Base-by-base conservation (phyloP, 345 rosid species). In the Kandelia obovata region DNA sequence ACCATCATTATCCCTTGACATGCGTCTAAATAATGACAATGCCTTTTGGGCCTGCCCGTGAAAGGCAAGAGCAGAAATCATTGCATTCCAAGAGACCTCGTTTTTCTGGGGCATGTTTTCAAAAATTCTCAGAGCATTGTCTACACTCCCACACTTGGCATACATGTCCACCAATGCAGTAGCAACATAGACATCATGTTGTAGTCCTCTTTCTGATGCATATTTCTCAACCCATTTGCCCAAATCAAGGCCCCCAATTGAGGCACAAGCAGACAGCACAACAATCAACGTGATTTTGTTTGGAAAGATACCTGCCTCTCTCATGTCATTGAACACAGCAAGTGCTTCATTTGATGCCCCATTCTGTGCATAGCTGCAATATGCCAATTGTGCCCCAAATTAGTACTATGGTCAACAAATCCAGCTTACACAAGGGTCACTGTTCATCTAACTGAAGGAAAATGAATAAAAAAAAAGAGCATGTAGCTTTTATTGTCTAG, bases 131-230 rank as follows among this genome's bases (percentile, higher is more conserved):
- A 78, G 49, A 58, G 98, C 93, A 64, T 88, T 73, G 60, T 86
- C 85, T 77, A 89, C 72, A 70, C 82, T 80, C 68, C 98, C 98
- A 32, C 89, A 91, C 73, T 91, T 91, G 3, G 97, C 97, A 47
- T 91, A 89, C 97, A 93, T 91, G 68, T 93, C 98, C 52, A 93
- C 73, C 57, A 93, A 83, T 28, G 88, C 97, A 76, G 93, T 89
- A 13, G 86, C 85, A 70, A 93, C 82, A 32, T 84, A 86, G 47
- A 89, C 64, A 77, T 93, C 81, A 5, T 76, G 68, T n/a, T 78
- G 80, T 49, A 87, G 65, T 56, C 79, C 86, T 62, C 75, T 71
- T 73, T 78, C 62, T 5, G 78, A 84, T 51, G 88, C 89, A 56
- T 83, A 80, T 5, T 49, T 63, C 73, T 86, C 91, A 4, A 88